A percentile compares a stretch with the other conserved stretches of the same genome.
Evolutionary conservation across 495 filamentous ascomycete species (phyloP).

Genomic region (Cryomyces minteri): DNA sequence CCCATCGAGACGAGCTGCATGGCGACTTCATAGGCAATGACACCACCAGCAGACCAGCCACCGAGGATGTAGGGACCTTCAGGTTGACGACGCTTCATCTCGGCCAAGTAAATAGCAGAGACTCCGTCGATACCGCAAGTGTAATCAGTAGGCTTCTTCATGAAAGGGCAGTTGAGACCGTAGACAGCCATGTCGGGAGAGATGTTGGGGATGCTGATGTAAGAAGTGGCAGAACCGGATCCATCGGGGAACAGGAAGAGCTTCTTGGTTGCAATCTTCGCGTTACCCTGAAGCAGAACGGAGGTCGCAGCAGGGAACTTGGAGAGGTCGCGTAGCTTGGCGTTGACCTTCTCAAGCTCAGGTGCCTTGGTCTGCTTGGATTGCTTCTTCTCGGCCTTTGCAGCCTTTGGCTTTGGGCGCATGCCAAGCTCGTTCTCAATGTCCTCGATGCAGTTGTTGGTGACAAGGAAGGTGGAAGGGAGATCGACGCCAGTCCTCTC

Average conservation of each 20-base stretch:
- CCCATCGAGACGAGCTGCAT: conserved; percentile 48
- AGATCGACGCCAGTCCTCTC: conserved; percentile 24
- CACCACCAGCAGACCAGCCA: conserved; percentile 76
- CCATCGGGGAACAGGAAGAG: conserved; percentile 68
- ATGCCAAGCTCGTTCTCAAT: conserved; percentile 27
- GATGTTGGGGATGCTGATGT: conserved; percentile 38
- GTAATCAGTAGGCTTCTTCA: conserved; percentile 38
- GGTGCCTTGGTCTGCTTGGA: conserved; percentile 8
- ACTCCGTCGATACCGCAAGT: conserved; percentile 36
- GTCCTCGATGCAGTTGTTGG: conserved; percentile 24
- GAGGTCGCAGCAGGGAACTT: conserved; percentile 27
- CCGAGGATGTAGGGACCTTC: conserved; percentile 52
- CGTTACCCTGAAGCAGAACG: conserved; percentile 32
- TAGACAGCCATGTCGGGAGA: conserved; percentile 35
- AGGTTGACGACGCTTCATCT: conserved; percentile 56
- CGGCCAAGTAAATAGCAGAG: conserved; percentile 37
- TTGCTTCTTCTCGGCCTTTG: conserved; percentile 1
- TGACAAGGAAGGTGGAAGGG: conserved; percentile 23
- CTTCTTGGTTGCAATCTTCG: conserved; percentile 37
- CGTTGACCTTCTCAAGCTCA: conserved; percentile 21
- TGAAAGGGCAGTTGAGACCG: conserved; percentile 48
- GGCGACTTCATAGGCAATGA: conserved; percentile 71
- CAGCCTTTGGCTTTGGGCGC: conserved; percentile 16
- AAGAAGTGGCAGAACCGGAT: conserved; percentile 47
- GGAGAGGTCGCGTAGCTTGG: conserved; percentile 19